Conservation (phyloP, 164 flowering plant genomes). For the Pachysandra terminalis region DNA sequence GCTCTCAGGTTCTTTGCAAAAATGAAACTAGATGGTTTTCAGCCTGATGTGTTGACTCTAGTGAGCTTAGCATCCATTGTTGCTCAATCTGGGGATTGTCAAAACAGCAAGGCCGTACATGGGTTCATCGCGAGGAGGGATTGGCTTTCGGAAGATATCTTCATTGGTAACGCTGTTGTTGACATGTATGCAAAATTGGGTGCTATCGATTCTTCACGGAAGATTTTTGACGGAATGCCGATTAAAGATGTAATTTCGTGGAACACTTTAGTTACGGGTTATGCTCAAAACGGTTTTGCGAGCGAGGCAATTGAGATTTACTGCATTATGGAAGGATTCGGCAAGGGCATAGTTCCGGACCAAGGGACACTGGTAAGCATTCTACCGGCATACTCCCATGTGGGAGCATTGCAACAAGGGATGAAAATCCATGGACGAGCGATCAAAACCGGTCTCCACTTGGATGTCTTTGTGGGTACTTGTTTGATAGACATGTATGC, state of each 20-base stretch:
- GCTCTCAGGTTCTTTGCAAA: slow-evolving; percentile 27
- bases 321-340: slow-evolving; percentile 25
- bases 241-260: slow-evolving; percentile 43
- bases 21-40: slow-evolving; percentile 34
- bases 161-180: slow-evolving; percentile 42
- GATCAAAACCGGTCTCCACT: slow-evolving; percentile 25
- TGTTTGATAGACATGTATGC: slow-evolving; percentile 57
- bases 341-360: slow-evolving; percentile 26
- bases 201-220: slow-evolving; percentile 26
- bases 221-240: slow-evolving; percentile 34
- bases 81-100: slow-evolving; percentile 32
- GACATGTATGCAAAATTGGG: slow-evolving; percentile 61
- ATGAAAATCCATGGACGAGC: slow-evolving; percentile 36
- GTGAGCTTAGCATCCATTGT: slow-evolving; percentile 46
- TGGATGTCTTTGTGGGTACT: slow-evolving; percentile 40
- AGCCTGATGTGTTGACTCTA: slow-evolving; percentile 44
- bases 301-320: slow-evolving; percentile 42
- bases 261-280: slow-evolving; percentile 50
- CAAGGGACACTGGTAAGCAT: slow-evolving; percentile 44
- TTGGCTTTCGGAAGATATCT: slow-evolving; percentile 28
- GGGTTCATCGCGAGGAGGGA: slow-evolving; percentile 32
- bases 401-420: slow-evolving; percentile 47
- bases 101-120: slow-evolving; percentile 31
- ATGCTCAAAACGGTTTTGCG: slow-evolving; percentile 51
- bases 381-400: slow-evolving; percentile 50